These are phyloP conservation scores for Malus fusca DNA, from an alignment of 306 rosid species.

Conservation along the genomic window DNA sequence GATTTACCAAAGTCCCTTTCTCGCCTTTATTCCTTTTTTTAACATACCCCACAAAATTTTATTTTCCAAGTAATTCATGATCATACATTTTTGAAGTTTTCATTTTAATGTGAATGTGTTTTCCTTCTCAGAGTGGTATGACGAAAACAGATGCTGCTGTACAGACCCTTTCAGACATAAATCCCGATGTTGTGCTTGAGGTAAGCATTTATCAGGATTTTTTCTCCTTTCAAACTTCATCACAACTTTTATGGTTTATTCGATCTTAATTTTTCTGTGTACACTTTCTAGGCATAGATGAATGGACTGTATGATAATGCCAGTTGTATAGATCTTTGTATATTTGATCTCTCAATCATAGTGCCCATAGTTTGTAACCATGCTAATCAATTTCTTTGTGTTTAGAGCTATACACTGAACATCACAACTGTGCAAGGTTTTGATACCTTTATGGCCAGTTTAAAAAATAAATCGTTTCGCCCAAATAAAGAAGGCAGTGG, in stretches of 20 bases:
- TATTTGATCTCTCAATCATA: background rate
- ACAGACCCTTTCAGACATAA: conserved; percentile 88
- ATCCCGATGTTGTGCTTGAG: conserved; percentile 94
- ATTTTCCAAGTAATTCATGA: background rate
- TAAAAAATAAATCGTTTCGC: conserved; percentile 67
- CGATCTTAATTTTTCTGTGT: background rate
- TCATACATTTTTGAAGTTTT: background rate
- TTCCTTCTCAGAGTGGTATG: conserved; percentile 66
- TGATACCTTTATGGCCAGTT: conserved; percentile 70
- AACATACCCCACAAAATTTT: background rate
- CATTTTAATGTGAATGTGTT: background rate
- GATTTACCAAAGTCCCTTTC: background rate
- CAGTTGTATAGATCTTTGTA: background rate
- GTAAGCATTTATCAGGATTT: conserved; percentile 18
- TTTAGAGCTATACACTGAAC: conserved; percentile 83
- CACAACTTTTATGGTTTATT: background rate
- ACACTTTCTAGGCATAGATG: background rate
- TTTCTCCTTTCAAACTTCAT: background rate
- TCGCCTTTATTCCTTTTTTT: background rate
- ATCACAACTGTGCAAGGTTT: conserved; percentile 90
- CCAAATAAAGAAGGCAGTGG: conserved; percentile 71
- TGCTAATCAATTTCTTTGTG: conserved; percentile 30
- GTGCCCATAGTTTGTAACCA: background rate
- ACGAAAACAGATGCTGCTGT: conserved; percentile 97
- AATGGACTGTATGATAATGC: background rate